Conservation (phyloP, 768 basidiomycete genomes). For the Infundibulicybe gibba region DNA sequence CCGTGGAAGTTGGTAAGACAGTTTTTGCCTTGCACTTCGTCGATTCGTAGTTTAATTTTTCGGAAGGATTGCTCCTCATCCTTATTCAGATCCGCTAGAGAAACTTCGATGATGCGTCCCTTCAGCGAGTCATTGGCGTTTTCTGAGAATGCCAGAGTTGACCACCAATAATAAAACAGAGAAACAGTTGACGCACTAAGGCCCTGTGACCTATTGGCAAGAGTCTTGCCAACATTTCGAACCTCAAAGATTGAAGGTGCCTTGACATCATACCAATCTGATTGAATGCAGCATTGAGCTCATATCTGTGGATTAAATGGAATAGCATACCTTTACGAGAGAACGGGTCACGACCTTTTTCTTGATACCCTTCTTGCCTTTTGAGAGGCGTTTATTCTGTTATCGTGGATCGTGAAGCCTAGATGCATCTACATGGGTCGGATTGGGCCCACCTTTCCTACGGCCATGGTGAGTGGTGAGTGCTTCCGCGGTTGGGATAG, state of each 20-base stretch:
- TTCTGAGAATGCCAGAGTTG: constrained; percentile 45
- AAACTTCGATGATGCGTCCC: constrained; percentile 95
- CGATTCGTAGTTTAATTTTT: constrained; percentile 98
- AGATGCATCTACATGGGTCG: background rate
- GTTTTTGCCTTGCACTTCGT: constrained; percentile 97
- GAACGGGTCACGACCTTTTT: constrained; percentile 99
- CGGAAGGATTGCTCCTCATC: constrained; percentile 99
- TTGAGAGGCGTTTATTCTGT: constrained; percentile 96
- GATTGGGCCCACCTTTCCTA: constrained; percentile 69
- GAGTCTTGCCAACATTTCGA: constrained; percentile 96
- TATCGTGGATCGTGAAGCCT: constrained; percentile 6
- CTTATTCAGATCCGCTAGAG: constrained; percentile 96
- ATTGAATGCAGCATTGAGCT: constrained; percentile 2
- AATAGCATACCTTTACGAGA: constrained; percentile 83
- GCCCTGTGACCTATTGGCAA: constrained; percentile 97
- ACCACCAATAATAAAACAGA: background rate
- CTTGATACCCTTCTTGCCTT: constrained; percentile 99
- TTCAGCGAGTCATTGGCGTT: constrained; percentile 98
- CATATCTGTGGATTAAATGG: background rate
- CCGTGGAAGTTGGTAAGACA: constrained; percentile 99
- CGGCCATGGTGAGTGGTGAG: constrained; percentile 65
- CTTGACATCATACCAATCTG: constrained; percentile 99
- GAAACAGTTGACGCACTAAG: constrained; percentile 66
- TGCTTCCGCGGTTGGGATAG: constrained; percentile 30
- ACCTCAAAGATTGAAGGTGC: constrained; percentile 97